These are phyloP conservation scores for Ilex aquifolium DNA, from an alignment of 257 asterid genomes.

Conservation along the genomic window DNA sequence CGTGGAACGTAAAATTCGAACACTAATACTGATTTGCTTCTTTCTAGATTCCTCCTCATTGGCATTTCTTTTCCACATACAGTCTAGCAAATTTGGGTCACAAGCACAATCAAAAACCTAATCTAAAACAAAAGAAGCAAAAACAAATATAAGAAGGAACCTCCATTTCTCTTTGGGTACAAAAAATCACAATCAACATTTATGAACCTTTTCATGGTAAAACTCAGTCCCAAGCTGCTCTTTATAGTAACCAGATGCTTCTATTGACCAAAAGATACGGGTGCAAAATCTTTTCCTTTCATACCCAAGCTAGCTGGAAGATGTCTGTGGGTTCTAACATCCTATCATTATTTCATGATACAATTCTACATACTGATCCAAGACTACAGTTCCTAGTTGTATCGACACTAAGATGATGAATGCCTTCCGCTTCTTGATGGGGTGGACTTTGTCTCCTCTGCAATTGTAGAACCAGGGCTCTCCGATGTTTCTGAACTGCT, in stretches of 20 bases:
- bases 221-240: not conserved
- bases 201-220: too few relatives aligned
- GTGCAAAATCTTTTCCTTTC: conserved; percentile 1
- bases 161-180: conserved; percentile 6
- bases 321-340: conserved; percentile 1
- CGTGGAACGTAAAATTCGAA: too few relatives aligned
- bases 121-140: not conserved
- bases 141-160: not conserved
- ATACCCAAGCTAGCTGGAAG: too few relatives aligned
- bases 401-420: conserved; percentile 20
- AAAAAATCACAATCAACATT: not conserved
- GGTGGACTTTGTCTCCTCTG: conserved; percentile 58
- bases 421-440: conserved; percentile 60
- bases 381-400: too few relatives aligned
- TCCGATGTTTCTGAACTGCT: conserved; percentile 86
- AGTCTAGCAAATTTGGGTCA: too few relatives aligned
- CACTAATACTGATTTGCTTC: too few relatives aligned
- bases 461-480: conserved; percentile 68
- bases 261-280: not conserved
- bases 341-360: not conserved
- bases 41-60: too few relatives aligned
- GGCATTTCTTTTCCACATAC: too few relatives aligned
- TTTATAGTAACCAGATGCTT: conserved; percentile 7
- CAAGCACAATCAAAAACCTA: not conserved
- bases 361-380: too few relatives aligned